Conservation (phyloP, 2,329 filamentous ascomycete genomes). For the Colletotrichum sublineola region DNA sequence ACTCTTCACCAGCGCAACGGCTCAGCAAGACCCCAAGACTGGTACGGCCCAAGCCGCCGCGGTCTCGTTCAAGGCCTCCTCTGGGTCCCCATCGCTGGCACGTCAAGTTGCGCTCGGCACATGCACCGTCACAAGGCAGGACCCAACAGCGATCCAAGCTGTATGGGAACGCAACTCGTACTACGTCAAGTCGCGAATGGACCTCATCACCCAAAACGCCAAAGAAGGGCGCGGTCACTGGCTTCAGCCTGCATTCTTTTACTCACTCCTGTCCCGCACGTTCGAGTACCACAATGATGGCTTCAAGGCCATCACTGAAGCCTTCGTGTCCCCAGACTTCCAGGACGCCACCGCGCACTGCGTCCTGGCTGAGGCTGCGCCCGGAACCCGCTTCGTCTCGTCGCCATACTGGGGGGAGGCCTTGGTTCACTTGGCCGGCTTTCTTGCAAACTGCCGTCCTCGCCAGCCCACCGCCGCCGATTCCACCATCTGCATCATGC, state of each 20-base stretch:
- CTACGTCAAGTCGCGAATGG: background rate
- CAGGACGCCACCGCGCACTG: background rate
- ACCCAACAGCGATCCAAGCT: no score
- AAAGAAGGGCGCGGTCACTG: background rate
- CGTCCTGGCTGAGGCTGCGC: background rate
- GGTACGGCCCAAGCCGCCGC: no score
- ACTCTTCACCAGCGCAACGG: no score
- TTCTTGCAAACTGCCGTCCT: background rate
- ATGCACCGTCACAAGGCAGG: no score
- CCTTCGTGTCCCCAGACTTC: background rate
- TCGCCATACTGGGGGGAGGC: background rate
- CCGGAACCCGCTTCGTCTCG: background rate
- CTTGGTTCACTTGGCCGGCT: constrained; percentile 3
- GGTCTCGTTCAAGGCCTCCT: no score
- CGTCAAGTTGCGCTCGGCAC: no score
- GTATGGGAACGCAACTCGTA: no score
- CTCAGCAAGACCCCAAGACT: no score
- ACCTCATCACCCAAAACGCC: background rate
- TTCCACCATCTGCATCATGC: background rate
- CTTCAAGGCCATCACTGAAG: background rate
- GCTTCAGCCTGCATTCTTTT: background rate
- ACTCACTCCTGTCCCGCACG: background rate
- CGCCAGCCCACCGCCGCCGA: background rate
- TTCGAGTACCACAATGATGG: background rate
- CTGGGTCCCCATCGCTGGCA: no score